These are phyloP conservation scores for Haematococcus lacustris DNA, from an alignment of 139 green algal species.

Conservation along the genomic window DNA sequence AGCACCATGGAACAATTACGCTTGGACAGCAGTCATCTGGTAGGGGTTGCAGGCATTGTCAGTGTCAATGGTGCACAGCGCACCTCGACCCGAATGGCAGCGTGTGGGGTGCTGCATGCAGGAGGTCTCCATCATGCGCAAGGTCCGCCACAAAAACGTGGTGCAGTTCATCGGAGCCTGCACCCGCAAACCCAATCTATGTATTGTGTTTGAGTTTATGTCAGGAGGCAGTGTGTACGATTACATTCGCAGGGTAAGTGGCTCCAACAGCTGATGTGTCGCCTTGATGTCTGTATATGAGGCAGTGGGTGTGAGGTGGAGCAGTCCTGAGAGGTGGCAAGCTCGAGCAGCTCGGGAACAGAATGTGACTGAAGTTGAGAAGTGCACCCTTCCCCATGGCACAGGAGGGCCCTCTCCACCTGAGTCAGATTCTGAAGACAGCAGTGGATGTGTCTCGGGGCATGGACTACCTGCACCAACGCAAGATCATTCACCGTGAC, in stretches of 20 bases:
- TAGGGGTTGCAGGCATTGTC: neutral
- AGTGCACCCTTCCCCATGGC: too few relatives aligned
- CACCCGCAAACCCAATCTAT: conserved; percentile 93
- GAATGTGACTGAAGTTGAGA: too few relatives aligned
- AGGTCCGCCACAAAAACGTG: conserved; percentile 94
- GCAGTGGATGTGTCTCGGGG: conserved; percentile 81
- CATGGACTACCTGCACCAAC: conserved; percentile 99
- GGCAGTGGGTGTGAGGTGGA: neutral
- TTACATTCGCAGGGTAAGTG: conserved; percentile 68
- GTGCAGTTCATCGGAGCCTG: conserved; percentile 98
- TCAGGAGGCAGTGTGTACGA: conserved; percentile 88
- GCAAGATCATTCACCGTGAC: conserved; percentile 91
- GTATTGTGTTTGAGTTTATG: conserved; percentile 99
- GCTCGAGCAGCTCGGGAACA: neutral
- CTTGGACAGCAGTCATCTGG: neutral
- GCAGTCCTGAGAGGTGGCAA: neutral
- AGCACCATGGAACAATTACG: too few relatives aligned
- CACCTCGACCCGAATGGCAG: too few relatives aligned
- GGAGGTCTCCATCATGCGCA: conserved; percentile 61
- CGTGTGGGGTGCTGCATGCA: too few relatives aligned
- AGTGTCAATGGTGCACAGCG: too few relatives aligned
- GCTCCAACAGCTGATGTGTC: too few relatives aligned
- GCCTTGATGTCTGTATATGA: neutral
- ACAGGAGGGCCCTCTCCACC: conserved; percentile 47
- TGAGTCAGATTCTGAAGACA: conserved; percentile 65